A percentile compares a stretch with the other conserved stretches of the same genome.
phyloP scores from a whole-genome alignment of 2,329 filamentous ascomycete species.

The Nigrograna mackinnonii region DNA sequence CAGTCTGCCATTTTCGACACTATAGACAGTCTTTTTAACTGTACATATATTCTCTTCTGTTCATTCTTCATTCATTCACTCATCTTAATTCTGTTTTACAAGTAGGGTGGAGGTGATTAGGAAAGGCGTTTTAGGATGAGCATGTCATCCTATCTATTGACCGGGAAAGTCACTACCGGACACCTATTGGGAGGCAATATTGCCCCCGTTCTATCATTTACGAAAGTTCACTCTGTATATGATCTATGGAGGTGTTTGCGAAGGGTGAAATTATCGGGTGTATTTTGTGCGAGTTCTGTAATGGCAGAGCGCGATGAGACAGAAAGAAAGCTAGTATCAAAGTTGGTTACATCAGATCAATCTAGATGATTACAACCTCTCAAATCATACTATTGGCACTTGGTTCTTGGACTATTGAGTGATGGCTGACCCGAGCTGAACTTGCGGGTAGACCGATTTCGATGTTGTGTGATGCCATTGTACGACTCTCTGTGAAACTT shows the following conservation, averaged over 20 bases:
- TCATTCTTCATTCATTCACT: conserved; percentile 1
- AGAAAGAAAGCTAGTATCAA: too few species aligned
- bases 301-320: too few species aligned
- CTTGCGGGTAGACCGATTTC: too few species aligned
- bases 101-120: background rate
- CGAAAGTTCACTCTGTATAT: conserved; percentile 7
- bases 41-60: conserved; percentile 6
- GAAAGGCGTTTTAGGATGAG: conserved; percentile 7
- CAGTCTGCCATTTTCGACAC: background rate
- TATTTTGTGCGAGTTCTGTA: conserved; percentile 1
- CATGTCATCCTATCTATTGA: background rate
- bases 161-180: background rate
- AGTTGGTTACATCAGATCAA: too few species aligned
- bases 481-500: too few species aligned
- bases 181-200: background rate
- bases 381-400: too few species aligned
- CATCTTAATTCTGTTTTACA: conserved; percentile 5
- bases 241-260: conserved; percentile 2
- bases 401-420: too few species aligned
- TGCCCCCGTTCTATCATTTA: conserved; percentile 9
- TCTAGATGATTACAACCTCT: too few species aligned
- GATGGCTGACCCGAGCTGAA: too few species aligned
- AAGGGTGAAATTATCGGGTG: background rate
- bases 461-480: too few species aligned
- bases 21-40: conserved; percentile 1